Conservation (phyloP, 441 rosid species). For the Aquilaria agallochum region DNA sequence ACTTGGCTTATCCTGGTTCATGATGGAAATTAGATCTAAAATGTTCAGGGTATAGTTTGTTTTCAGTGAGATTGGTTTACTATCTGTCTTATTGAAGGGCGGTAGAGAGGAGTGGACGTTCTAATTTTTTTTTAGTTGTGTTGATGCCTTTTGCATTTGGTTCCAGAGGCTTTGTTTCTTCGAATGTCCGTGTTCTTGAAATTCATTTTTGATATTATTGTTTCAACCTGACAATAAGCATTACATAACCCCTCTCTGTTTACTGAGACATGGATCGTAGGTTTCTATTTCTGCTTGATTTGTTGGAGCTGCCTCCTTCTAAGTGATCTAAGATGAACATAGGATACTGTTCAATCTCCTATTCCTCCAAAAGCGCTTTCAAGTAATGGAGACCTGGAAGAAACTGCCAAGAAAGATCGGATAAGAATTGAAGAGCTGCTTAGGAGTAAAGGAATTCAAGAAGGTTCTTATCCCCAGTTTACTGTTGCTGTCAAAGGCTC, state of each 20-base stretch:
- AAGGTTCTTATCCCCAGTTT: conserved; percentile 68
- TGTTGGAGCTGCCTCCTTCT: conserved; percentile 1
- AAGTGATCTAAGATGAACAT: conserved; percentile 11
- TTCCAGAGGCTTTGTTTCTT: too few relatives aligned
- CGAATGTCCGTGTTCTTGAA: too few relatives aligned
- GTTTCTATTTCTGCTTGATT: conserved; percentile 2
- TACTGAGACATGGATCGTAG: background rate
- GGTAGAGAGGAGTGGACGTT: too few relatives aligned
- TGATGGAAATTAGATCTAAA: too few relatives aligned
- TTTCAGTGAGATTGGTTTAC: too few relatives aligned
- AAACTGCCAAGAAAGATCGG: conserved; percentile 67
- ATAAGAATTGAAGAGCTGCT: conserved; percentile 55
- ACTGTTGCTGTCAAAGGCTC: conserved; percentile 80
- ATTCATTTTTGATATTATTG: too few relatives aligned
- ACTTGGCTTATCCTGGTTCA: too few relatives aligned
- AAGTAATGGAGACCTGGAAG: conserved; percentile 49
- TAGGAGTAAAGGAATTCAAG: conserved; percentile 44
- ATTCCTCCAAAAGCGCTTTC: conserved; percentile 42
- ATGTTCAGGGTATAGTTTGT: too few relatives aligned
- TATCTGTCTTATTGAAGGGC: too few relatives aligned
- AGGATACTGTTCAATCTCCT: conserved; percentile 32
- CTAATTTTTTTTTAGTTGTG: too few relatives aligned
- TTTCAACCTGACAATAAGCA: too few relatives aligned
- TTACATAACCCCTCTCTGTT: background rate
- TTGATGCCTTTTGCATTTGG: too few relatives aligned